These are phyloP conservation scores for Lasiosphaeria hispida DNA, from an alignment of 495 filamentous ascomycete species.

Conservation along the genomic window DNA sequence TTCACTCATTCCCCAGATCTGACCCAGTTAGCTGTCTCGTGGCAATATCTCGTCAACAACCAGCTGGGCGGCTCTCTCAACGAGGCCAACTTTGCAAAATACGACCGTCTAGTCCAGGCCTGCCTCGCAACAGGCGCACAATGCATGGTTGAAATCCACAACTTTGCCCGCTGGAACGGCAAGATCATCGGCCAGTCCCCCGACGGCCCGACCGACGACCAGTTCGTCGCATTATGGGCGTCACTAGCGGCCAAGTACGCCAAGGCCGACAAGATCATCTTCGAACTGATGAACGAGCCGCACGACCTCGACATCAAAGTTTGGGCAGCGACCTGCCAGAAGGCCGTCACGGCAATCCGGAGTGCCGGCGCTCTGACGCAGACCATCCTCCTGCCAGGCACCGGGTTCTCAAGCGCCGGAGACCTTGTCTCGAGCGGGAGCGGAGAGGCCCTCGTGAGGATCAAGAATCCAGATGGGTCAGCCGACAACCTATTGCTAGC, in stretches of 20 bases:
- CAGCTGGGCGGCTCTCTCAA: slow-evolving; percentile 43
- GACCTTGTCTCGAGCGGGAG: slow-evolving; percentile 43
- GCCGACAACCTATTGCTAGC: slow-evolving; percentile 57
- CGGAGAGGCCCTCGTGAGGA: slow-evolving; percentile 44
- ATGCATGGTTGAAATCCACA: slow-evolving; percentile 58
- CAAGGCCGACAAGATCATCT: slow-evolving; percentile 45
- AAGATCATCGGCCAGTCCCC: slow-evolving; percentile 53
- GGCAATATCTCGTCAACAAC: slow-evolving; percentile 53
- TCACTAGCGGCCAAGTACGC: slow-evolving; percentile 57
- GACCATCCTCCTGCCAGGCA: slow-evolving; percentile 49
- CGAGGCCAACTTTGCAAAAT: slow-evolving; percentile 46
- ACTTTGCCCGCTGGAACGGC: slow-evolving; percentile 58
- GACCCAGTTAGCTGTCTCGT: slow-evolving; percentile 41
- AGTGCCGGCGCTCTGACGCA: slow-evolving; percentile 56
- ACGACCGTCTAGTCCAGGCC: slow-evolving; percentile 56
- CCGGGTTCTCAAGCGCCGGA: slow-evolving; percentile 49
- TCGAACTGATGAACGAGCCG: slow-evolving; percentile 65
- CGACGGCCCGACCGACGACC: slow-evolving; percentile 51
- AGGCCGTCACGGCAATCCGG: slow-evolving; percentile 57
- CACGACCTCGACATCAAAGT: slow-evolving; percentile 47
- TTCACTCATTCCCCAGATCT: neutral
- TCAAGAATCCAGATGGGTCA: slow-evolving; percentile 55
- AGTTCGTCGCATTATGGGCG: slow-evolving; percentile 57
- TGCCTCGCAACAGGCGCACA: slow-evolving; percentile 54
- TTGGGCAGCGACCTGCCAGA: slow-evolving; percentile 55